These are phyloP conservation scores for Calonectria honghensis DNA, from an alignment of 2,329 filamentous ascomycete species.

Conservation along the genomic window DNA sequence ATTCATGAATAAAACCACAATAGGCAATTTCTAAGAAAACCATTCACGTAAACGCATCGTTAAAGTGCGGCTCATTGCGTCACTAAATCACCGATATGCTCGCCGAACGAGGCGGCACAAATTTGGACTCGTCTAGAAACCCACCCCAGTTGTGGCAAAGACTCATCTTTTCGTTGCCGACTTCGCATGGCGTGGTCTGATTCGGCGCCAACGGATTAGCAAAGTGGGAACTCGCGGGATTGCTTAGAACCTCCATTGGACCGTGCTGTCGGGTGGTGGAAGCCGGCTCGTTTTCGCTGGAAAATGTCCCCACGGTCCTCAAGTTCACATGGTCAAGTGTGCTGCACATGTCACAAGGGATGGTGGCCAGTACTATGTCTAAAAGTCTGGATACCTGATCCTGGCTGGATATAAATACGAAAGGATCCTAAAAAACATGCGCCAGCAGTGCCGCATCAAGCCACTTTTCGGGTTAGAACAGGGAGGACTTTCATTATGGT, in stretches of 20 bases:
- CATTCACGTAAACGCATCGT: background rate
- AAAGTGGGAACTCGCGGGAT: background rate
- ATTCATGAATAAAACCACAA: background rate
- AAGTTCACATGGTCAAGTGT: background rate
- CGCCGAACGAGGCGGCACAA: background rate
- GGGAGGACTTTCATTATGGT: background rate
- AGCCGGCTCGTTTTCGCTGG: background rate
- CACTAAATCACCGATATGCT: background rate
- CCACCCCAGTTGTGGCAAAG: background rate
- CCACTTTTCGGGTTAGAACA: background rate
- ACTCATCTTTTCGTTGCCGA: background rate
- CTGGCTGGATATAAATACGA: background rate
- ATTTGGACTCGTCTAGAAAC: background rate
- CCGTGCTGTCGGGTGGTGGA: background rate
- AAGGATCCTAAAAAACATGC: background rate
- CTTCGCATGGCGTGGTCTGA: background rate
- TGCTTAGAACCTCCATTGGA: background rate
- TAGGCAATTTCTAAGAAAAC: background rate
- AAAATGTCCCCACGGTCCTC: background rate
- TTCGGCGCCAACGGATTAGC: too few relatives aligned
- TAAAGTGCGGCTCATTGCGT: background rate
- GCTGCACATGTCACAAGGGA: background rate
- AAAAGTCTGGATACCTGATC: background rate
- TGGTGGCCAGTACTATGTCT: background rate
- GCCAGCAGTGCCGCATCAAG: background rate